Conservation (phyloP, 2,329 filamentous ascomycete genomes). For the Xenoacremonium recifei region DNA sequence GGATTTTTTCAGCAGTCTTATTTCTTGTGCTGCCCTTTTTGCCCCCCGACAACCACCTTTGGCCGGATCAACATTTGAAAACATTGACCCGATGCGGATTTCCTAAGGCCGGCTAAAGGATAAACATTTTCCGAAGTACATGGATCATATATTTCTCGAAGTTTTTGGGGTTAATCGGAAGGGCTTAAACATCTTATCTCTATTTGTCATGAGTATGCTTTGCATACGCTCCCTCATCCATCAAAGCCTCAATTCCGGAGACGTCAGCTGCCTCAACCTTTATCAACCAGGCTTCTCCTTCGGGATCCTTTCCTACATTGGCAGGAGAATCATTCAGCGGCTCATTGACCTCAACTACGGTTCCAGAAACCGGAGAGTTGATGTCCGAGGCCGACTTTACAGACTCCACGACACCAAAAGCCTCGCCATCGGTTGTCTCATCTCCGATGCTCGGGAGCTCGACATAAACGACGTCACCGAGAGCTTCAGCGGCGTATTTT, state of each 20-base stretch:
- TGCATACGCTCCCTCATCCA: slow-evolving; percentile 68
- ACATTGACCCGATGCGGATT: too few relatives aligned
- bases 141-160: too few relatives aligned
- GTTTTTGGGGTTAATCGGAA: neutral
- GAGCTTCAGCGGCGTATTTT: slow-evolving; percentile 75
- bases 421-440: slow-evolving; percentile 67
- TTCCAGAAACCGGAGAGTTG: slow-evolving; percentile 74
- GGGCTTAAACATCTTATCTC: neutral
- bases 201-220: slow-evolving; percentile 16
- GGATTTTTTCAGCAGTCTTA: too few relatives aligned
- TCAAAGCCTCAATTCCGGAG: slow-evolving; percentile 59
- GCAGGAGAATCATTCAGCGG: slow-evolving; percentile 71
- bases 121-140: too few relatives aligned
- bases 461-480: slow-evolving; percentile 89
- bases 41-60: too few relatives aligned
- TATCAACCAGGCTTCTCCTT: slow-evolving; percentile 78
- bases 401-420: slow-evolving; percentile 85
- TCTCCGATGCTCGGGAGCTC: slow-evolving; percentile 72
- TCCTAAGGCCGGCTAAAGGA: too few relatives aligned
- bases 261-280: slow-evolving; percentile 68
- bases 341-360: slow-evolving; percentile 66
- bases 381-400: slow-evolving; percentile 93
- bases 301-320: slow-evolving; percentile 76
- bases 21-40: too few relatives aligned
- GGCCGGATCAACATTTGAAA: too few relatives aligned